Evolutionary conservation across 169 alveolate genomes (phyloP), one percentile per base, ranked within the genome.

Genomic region (Neospora caninum): DNA sequence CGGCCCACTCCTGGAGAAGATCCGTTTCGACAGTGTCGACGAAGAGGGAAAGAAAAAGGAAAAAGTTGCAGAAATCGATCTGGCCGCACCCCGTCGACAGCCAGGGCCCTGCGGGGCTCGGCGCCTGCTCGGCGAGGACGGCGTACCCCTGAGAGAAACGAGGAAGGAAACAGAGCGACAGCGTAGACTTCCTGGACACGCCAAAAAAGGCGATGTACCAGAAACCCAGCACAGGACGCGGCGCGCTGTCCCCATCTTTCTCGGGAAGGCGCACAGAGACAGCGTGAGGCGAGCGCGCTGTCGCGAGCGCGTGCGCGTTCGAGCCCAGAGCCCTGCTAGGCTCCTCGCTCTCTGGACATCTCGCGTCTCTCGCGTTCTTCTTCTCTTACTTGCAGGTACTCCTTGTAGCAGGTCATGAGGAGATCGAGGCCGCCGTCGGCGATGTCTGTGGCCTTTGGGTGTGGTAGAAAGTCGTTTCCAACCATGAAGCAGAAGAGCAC

Each of bases 381-480:
- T 64, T 27, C 73, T 29, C 94, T 34, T 42, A 93, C 95, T 27
- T 88, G 87, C n/a, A 93, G 91, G 43, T 84, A 87, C 13, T 58
- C 70, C 69, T 84, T 45, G 93, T 94, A 94, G 82, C 91, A 89
- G 27, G 78, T 45, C 88, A 95, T 92, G 94, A 95, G 96, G 94
- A 97, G 98, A 36, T 98, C 96, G 67, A 98, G 98, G 45, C 99
- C 99, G 41, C 97, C 97, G 84, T 97, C 98, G n/a, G 98, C 98
- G 86, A 97, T 97, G 49, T 98, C 97, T 7, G 97, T 97, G 34
- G 97, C 95, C 31, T 98, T 98, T 54, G 98, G 96, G 91, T 97
- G 98, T 25, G 99, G 99, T 54, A 98, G 95, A 96, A 98, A 98
- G 95, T 98, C 99, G 94, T 98, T 98, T 69, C 99, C 99, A 16